Evolutionary conservation across 306 rosid species (phyloP), one percentile per base, ranked within the genome.

Genomic region (Hippophae tibetana): DNA sequence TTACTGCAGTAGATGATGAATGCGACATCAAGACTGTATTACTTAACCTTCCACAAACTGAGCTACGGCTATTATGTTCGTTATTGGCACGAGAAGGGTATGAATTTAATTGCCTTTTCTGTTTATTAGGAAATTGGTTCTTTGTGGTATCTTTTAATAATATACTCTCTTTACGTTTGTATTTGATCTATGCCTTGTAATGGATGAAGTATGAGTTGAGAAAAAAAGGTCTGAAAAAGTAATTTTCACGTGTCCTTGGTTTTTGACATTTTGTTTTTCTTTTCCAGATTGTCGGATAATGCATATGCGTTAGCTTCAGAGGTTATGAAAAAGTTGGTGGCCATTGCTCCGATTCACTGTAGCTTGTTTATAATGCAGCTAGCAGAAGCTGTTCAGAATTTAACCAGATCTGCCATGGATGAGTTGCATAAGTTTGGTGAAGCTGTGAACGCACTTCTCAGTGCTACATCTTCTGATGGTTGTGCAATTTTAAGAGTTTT

Each of bases 41-140:
- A 69, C 74, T 78, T 56, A 80, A 71, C 65, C 76, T 90, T 52
- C 97, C 96, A 13, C 86, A 85, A 66, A 70, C 85, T 27, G 97
- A 90, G 74, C 95, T 90, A 62, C 85, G 84, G 49, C 94, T 90
- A 68, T 78, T 90, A 61, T 87, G 97, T 79, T 87, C 97, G n/a
- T 75, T 90, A 74, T 90, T 90, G 68, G 97, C 97, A 61, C 75
- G 84, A 71, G 97, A 90, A 80, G 96, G 97, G 97, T 90, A 90
- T 73, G 80, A 13, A 42, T 14, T 47, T 6, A 62, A 47, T 23
- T 3, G 14, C 53, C 10, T 23, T 60, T 5, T 52, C 54, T 59
- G 57, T 5, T 56, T 52, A 1, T 31, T 31, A 31, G 38, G 38
- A 31, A 31, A 31, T 31, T 31, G 38, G 3, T 31, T 31, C 38